A percentile compares a stretch with the other conserved stretches of the same genome.
Evolutionary conservation across 164 flowering plant genomes (phyloP).

Genomic region (Berberis vulgaris): DNA sequence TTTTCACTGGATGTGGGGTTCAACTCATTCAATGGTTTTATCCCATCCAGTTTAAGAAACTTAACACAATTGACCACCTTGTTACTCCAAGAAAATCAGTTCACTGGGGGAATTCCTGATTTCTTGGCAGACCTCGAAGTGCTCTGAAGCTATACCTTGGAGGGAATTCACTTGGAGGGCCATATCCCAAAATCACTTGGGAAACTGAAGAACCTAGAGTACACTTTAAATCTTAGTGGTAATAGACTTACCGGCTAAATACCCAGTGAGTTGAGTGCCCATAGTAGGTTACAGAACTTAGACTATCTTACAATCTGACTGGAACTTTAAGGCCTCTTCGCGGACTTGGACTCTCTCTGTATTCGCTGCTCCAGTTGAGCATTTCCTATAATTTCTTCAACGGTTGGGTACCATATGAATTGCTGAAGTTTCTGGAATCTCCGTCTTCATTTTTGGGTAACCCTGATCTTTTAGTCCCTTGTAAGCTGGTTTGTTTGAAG

Average conservation of each 20-base stretch:
- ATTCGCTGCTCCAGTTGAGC: slow-evolving; percentile 32
- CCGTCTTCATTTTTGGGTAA: slow-evolving; percentile 55
- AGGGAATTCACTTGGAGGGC: slow-evolving; percentile 53
- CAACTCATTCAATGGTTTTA: slow-evolving; percentile 48
- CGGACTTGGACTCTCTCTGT: too few species aligned
- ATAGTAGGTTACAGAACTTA: slow-evolving; percentile 32
- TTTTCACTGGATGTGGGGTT: slow-evolving; percentile 39
- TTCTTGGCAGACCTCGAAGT: slow-evolving; percentile 29
- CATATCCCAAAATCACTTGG: slow-evolving; percentile 56
- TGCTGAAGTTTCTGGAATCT: slow-evolving; percentile 35
- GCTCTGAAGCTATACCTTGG: slow-evolving; percentile 70
- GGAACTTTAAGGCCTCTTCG: slow-evolving; percentile 41
- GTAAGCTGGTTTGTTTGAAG: slow-evolving; percentile 22
- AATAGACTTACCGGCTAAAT: slow-evolving; percentile 39
- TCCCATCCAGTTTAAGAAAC: slow-evolving; percentile 35
- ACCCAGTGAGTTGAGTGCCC: slow-evolving; percentile 23
- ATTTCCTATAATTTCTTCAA: slow-evolving; percentile 57
- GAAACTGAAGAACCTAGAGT: slow-evolving; percentile 43
- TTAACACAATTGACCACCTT: slow-evolving; percentile 30
- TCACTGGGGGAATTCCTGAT: slow-evolving; percentile 63
- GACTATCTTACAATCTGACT: slow-evolving; percentile 68
- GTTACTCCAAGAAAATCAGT: slow-evolving; percentile 39
- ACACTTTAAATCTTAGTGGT: slow-evolving; percentile 47
- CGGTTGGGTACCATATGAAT: slow-evolving; percentile 43
- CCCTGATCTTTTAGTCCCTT: slow-evolving; percentile 46